A percentile compares a stretch with the other conserved stretches of the same genome.
Evolutionary conservation across 2,329 filamentous ascomycete species (phyloP).

Genomic region (Fusarium xylarioides): DNA sequence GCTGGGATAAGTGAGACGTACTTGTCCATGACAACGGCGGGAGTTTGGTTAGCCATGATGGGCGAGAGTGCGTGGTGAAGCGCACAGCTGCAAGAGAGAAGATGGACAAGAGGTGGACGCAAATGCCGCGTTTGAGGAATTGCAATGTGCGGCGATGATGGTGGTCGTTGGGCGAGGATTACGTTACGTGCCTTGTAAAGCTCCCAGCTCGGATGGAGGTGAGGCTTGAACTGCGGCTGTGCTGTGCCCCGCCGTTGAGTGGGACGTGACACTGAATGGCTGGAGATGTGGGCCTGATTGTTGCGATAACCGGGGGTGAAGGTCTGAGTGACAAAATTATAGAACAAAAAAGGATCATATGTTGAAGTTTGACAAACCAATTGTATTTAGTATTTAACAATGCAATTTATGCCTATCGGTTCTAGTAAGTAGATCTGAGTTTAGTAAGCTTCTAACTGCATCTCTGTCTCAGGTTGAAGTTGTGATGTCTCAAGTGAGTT

Average conservation of each 20-base stretch:
- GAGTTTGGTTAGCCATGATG: constrained; percentile 94
- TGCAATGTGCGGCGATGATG: constrained; percentile 35
- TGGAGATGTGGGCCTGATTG: constrained; percentile 6
- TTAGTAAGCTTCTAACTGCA: neutral
- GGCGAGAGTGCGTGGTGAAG: constrained; percentile 33
- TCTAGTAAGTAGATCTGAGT: neutral
- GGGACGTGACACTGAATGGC: constrained; percentile 7
- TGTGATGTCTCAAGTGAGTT: neutral
- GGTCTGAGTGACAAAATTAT: neutral
- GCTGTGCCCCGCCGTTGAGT: constrained; percentile 35
- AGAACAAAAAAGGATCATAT: neutral
- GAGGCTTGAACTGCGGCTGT: constrained; percentile 41
- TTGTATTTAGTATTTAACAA: neutral
- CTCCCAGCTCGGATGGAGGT: constrained; percentile 37
- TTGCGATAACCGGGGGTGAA: constrained; percentile 22
- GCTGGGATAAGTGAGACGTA: constrained; percentile 65
- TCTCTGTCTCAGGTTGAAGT: neutral
- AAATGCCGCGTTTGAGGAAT: constrained; percentile 23
- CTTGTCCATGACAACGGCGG: constrained; percentile 99
- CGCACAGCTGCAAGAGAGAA: constrained; percentile 29
- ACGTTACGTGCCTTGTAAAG: constrained; percentile 44
- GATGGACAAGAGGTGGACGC: constrained; percentile 9
- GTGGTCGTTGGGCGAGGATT: constrained; percentile 41
- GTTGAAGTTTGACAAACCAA: neutral
- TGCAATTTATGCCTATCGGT: neutral